Conservation (phyloP, 352 stramenopile genomes). For the Hyphochytrium catenoides region DNA sequence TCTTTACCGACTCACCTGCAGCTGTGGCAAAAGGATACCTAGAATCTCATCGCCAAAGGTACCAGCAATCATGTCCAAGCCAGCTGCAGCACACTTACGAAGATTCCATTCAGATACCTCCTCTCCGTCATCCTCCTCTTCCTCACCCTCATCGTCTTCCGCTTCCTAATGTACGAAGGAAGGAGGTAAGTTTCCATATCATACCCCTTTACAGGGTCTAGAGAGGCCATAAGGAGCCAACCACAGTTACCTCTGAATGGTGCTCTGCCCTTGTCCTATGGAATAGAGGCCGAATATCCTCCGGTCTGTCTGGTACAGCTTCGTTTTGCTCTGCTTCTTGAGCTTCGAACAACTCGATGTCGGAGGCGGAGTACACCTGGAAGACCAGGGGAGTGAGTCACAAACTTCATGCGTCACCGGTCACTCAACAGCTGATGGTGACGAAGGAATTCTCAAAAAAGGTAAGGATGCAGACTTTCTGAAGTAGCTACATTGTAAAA, state of each 20-base stretch:
- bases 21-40: constrained; percentile 60
- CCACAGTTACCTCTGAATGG: no score
- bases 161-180: constrained; percentile 43
- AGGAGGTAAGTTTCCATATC: no score
- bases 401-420: no score
- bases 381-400: no score
- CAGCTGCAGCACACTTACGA: constrained; percentile 75
- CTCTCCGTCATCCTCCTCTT: constrained; percentile 69
- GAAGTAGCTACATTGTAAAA: no score
- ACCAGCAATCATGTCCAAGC: constrained; percentile 77
- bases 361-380: constrained; percentile 84
- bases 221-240: no score
- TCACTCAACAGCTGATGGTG: no score
- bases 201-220: no score
- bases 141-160: constrained; percentile 62
- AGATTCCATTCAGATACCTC: constrained; percentile 87
- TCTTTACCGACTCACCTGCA: no score
- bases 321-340: constrained; percentile 64
- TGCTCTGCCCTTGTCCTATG: constrained; percentile 26
- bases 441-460: no score
- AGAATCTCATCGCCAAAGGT: constrained; percentile 80
- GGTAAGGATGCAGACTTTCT: no score
- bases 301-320: constrained; percentile 61
- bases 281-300: constrained; percentile 69
- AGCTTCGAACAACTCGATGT: constrained; percentile 62